Conservation (phyloP, 768 basidiomycete species). For the Lactarius vividus region DNA sequence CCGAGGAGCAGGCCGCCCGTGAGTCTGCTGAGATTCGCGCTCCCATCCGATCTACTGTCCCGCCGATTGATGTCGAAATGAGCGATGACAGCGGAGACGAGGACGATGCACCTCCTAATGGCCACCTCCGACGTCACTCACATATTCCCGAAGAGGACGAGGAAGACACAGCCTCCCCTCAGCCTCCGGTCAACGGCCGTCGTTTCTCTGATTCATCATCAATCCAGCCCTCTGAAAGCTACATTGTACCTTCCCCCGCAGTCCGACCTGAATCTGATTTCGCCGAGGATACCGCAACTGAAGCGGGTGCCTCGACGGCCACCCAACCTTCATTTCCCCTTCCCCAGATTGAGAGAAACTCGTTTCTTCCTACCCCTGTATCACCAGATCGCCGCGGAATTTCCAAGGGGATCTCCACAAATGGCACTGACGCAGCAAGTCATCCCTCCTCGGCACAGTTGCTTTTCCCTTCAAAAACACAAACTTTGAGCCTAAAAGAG, state of each 20-base stretch:
- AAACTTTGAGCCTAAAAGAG: constrained; percentile 27
- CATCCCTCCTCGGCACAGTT: constrained; percentile 12
- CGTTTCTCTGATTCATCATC: constrained; percentile 10
- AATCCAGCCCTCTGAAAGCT: constrained; percentile 35
- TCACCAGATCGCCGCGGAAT: constrained; percentile 30
- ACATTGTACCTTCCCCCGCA: constrained; percentile 34
- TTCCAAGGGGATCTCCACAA: constrained; percentile 12
- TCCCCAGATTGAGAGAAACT: constrained; percentile 16
- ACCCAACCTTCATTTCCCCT: constrained; percentile 34
- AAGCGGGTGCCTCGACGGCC: constrained; percentile 33
- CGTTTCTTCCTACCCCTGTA: constrained; percentile 29
- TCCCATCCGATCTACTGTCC: constrained; percentile 39
- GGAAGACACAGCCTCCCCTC: constrained; percentile 34
- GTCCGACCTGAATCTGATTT: constrained; percentile 3
- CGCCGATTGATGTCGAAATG: constrained; percentile 71
- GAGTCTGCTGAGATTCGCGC: constrained; percentile 40
- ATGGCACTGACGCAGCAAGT: neutral
- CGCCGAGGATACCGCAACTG: constrained; percentile 13
- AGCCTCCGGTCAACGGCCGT: neutral
- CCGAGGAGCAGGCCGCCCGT: constrained; percentile 54
- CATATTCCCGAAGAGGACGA: constrained; percentile 74
- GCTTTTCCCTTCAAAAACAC: constrained; percentile 18
- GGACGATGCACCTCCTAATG: constrained; percentile 36
- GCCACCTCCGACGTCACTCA: constrained; percentile 39
- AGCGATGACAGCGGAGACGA: constrained; percentile 83